A percentile compares a stretch with the other conserved stretches of the same genome.
These are phyloP conservation scores for Trypanosoma theileri DNA, from an alignment of 208 protist species.

Conservation along the genomic window DNA sequence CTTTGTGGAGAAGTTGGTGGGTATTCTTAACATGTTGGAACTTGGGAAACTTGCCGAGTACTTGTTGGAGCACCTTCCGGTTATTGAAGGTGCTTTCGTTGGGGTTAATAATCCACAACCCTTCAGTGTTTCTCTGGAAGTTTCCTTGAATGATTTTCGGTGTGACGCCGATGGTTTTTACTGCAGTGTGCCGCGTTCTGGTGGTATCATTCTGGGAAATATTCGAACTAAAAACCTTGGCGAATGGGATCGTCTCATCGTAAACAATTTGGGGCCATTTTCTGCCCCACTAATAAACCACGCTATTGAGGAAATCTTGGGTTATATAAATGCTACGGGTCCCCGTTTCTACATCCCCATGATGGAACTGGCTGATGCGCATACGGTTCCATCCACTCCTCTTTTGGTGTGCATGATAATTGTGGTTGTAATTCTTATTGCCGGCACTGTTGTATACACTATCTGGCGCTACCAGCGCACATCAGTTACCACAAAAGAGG, in stretches of 20 bases:
- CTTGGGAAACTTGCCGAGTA: background rate
- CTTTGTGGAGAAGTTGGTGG: background rate
- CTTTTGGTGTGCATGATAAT: background rate
- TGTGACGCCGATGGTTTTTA: background rate
- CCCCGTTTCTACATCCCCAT: slow-evolving; percentile 1
- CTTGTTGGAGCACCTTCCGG: background rate
- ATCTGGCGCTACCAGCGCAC: no score
- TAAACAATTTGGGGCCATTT: background rate
- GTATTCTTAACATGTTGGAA: background rate
- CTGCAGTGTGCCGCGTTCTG: slow-evolving; percentile 6
- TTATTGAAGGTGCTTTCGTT: background rate
- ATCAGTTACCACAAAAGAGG: slow-evolving; percentile 6
- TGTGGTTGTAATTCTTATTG: slow-evolving; percentile 1
- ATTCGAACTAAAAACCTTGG: slow-evolving; percentile 8
- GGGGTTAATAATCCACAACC: background rate
- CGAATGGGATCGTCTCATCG: background rate
- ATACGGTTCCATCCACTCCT: no score
- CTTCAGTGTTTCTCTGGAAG: background rate
- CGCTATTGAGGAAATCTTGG: background rate
- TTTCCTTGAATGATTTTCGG: background rate
- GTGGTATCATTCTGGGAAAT: slow-evolving; percentile 1
- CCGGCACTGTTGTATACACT: background rate
- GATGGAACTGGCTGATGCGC: background rate
- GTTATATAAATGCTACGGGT: background rate
- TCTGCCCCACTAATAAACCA: background rate